These are phyloP conservation scores for Erythrophleum ivorense DNA, from an alignment of 331 rosid species.

Conservation along the genomic window DNA sequence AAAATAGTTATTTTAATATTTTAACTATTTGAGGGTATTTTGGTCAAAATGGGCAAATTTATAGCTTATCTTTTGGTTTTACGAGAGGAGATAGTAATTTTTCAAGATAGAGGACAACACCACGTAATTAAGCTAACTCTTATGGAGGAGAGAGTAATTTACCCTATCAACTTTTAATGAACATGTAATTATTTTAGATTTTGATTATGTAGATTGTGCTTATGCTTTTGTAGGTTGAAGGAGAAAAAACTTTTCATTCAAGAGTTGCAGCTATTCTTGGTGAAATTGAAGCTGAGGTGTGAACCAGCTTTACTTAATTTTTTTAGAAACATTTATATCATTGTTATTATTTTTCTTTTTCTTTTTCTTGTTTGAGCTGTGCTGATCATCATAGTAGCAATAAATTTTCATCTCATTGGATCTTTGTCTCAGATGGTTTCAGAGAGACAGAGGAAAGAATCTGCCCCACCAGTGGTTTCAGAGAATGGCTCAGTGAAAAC, in stretches of 20 bases:
- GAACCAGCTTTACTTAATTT: conserved; percentile 45
- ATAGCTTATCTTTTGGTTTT: background rate
- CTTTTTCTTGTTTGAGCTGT: conserved; percentile 22
- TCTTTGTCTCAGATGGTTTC: conserved; percentile 78
- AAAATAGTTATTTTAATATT: background rate
- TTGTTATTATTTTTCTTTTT: conserved; percentile 13
- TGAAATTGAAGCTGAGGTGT: conserved; percentile 97
- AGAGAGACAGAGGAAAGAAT: conserved; percentile 95
- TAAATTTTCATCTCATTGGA: conserved; percentile 39
- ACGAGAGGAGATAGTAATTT: background rate
- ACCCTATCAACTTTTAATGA: conserved; percentile 12
- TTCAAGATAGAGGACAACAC: background rate
- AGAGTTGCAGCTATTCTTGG: conserved; percentile 92
- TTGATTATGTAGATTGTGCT: conserved; percentile 37
- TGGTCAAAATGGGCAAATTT: background rate
- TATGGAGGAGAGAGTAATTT: background rate
- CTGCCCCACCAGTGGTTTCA: conserved; percentile 83
- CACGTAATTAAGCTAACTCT: background rate
- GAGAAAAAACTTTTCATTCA: conserved; percentile 85
- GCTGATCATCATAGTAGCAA: conserved; percentile 16
- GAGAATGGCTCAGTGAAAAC: conserved; percentile 75
- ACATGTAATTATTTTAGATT: conserved; percentile 30
- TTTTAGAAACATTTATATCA: conserved; percentile 20
- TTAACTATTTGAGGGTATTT: background rate
- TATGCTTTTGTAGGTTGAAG: conserved; percentile 74